phyloP scores from a whole-genome alignment of 139 green algal genomes.

The Desmodesmus armatus region DNA sequence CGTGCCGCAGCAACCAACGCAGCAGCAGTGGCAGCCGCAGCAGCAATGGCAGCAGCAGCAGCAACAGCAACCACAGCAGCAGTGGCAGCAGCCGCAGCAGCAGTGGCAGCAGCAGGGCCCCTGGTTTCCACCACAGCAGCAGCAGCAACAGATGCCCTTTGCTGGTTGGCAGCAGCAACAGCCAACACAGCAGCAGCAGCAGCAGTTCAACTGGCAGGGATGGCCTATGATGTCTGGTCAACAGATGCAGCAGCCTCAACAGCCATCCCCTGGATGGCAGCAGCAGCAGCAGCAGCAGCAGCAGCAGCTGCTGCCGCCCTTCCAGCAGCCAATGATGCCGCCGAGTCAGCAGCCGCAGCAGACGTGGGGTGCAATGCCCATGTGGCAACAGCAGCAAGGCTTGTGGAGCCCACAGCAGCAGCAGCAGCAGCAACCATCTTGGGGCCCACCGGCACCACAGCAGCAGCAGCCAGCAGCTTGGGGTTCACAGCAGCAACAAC shows the following conservation, averaged over 20 bases:
- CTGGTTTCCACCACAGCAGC: too few species aligned
- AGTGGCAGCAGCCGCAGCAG: background rate
- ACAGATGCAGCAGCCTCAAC: too few species aligned
- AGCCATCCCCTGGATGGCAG: too few species aligned
- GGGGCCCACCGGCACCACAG: background rate
- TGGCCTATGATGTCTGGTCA: background rate
- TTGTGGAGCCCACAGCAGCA: background rate
- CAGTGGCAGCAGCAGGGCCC: background rate
- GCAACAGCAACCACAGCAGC: background rate
- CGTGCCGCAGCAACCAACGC: background rate
- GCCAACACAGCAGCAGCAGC: too few species aligned
- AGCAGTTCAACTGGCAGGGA: background rate
- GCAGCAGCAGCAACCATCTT: background rate
- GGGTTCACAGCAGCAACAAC: too few species aligned
- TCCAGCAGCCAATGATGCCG: too few species aligned
- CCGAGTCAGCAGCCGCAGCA: background rate
- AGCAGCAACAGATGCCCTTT: too few species aligned
- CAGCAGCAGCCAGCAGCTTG: background rate
- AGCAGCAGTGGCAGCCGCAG: background rate
- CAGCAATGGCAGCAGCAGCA: background rate
- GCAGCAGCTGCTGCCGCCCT: background rate
- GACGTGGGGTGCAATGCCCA: background rate
- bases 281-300: background rate
- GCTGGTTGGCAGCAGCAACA: too few species aligned
- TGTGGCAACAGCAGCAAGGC: too few species aligned